A percentile compares a stretch with the other conserved stretches of the same genome.
Evolutionary conservation across 2,329 filamentous ascomycete species (phyloP).

Genomic region (Penicillium nordicum): DNA sequence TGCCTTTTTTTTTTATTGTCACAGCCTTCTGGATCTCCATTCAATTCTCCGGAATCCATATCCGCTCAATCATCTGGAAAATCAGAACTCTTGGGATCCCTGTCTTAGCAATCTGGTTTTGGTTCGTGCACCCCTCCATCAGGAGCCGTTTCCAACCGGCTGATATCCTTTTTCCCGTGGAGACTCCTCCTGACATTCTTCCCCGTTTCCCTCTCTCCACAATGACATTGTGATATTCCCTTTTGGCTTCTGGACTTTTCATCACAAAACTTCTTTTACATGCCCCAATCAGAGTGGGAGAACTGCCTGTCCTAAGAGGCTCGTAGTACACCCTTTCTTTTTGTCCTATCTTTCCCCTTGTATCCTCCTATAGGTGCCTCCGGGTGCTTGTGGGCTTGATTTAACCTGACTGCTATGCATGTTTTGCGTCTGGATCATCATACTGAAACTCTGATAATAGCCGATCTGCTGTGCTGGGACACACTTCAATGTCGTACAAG

Average conservation of each 20-base stretch:
- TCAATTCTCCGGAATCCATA: neutral
- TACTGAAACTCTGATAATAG: constrained; percentile 15
- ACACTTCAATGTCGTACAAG: constrained; percentile 9
- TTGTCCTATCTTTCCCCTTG: neutral
- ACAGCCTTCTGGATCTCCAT: neutral
- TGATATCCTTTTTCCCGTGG: neutral
- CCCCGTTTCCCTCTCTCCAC: neutral
- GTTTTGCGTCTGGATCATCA: constrained; percentile 5
- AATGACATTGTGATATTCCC: constrained; percentile 1
- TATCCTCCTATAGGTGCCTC: neutral
- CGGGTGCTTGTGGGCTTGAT: neutral
- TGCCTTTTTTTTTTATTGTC: too few species aligned
- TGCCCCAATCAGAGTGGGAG: neutral
- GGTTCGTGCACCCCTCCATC: neutral
- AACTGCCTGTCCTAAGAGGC: neutral
- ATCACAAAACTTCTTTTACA: neutral
- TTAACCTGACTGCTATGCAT: constrained; percentile 3
- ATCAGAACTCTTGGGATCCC: neutral
- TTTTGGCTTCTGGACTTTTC: neutral
- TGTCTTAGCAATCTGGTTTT: neutral
- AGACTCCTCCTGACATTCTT: neutral
- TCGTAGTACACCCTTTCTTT: neutral
- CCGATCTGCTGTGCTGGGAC: constrained; percentile 11
- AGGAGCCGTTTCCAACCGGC: neutral
- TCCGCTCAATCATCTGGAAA: neutral